Conservation (phyloP, 192 early-diverging fungal genomes). For the Chytriomyces confervae region DNA sequence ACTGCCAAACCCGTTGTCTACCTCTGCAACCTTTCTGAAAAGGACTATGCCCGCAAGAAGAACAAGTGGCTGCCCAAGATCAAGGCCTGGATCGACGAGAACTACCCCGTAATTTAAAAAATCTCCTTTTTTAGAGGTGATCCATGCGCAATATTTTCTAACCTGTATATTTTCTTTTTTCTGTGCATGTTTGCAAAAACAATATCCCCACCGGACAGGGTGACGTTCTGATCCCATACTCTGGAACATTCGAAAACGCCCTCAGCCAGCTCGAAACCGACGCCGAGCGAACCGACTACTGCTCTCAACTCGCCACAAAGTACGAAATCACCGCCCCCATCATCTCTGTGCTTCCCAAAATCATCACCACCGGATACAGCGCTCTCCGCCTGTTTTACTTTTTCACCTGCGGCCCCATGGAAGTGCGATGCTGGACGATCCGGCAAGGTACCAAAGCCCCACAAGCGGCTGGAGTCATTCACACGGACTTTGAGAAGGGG, state of each 20-base stretch:
- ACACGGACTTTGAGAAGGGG: slow-evolving; percentile 82
- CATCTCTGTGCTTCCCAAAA: slow-evolving; percentile 79
- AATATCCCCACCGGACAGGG: slow-evolving; percentile 43
- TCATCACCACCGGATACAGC: slow-evolving; percentile 89
- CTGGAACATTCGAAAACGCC: slow-evolving; percentile 78
- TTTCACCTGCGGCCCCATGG: slow-evolving; percentile 90
- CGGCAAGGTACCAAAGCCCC: slow-evolving; percentile 82
- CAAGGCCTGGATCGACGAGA: slow-evolving; percentile 90
- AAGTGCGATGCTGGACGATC: slow-evolving; percentile 94
- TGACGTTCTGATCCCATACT: slow-evolving; percentile 90
- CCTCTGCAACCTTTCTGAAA: slow-evolving; percentile 83
- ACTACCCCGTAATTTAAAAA: slow-evolving; percentile 62
- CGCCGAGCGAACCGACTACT: slow-evolving; percentile 64
- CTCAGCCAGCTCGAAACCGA: slow-evolving; percentile 56
- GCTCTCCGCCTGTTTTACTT: slow-evolving; percentile 88
- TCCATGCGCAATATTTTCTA: not conserved
- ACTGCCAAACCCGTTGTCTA: slow-evolving; percentile 95
- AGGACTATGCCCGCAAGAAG: slow-evolving; percentile 92
- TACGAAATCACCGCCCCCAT: slow-evolving; percentile 52
- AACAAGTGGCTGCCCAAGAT: slow-evolving; percentile 93
- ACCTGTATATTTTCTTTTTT: slow-evolving; percentile 2
- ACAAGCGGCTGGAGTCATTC: slow-evolving; percentile 92
- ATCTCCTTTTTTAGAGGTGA: not conserved
- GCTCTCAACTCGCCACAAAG: slow-evolving; percentile 67
- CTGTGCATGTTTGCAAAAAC: not conserved